phyloP scores from a whole-genome alignment of 306 rosid genomes.

The Cucurbita argyrosperma region DNA sequence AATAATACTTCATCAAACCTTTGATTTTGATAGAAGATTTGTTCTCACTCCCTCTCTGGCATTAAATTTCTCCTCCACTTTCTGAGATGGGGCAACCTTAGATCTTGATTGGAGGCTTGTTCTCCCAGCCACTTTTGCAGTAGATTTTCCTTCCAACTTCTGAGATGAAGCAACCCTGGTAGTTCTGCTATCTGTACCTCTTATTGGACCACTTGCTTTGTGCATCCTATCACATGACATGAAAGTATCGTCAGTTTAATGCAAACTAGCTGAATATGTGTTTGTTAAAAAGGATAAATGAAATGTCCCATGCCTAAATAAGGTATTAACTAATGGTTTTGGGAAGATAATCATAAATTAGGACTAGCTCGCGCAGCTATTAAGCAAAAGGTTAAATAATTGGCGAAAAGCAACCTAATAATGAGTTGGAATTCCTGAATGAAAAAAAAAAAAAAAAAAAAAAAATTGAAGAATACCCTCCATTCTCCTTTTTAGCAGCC shows the following conservation, averaged over 20 bases:
- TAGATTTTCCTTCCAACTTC: slow-evolving; percentile 18
- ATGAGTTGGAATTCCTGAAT: not conserved
- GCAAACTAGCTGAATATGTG: not conserved
- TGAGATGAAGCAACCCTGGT: slow-evolving; percentile 1
- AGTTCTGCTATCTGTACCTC: slow-evolving; percentile 30
- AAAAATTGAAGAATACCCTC: slow-evolving; percentile 30
- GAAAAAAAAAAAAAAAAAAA: not conserved
- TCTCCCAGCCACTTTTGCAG: slow-evolving; percentile 24
- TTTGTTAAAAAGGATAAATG: not conserved
- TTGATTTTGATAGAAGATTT: slow-evolving; percentile 42
- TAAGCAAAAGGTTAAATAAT: not conserved
- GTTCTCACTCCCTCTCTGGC: slow-evolving; percentile 26
- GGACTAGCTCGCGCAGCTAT: not conserved
- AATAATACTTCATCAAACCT: slow-evolving; percentile 22
- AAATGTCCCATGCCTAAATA: not conserved
- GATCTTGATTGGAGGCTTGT: slow-evolving; percentile 30
- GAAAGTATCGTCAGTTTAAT: slow-evolving; percentile 3
- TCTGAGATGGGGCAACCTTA: slow-evolving; percentile 3
- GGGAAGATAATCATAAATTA: not conserved
- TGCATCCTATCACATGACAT: slow-evolving; percentile 28
- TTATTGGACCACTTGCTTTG: slow-evolving; percentile 19
- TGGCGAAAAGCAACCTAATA: not conserved
- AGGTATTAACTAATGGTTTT: not conserved
- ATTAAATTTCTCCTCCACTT: slow-evolving; percentile 19
- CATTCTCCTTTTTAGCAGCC: slow-evolving; percentile 43